Evolutionary conservation across 2,329 filamentous ascomycete genomes (phyloP), one percentile per base, ranked within the genome.

Genomic region (Ophiocordyceps australis): DNA sequence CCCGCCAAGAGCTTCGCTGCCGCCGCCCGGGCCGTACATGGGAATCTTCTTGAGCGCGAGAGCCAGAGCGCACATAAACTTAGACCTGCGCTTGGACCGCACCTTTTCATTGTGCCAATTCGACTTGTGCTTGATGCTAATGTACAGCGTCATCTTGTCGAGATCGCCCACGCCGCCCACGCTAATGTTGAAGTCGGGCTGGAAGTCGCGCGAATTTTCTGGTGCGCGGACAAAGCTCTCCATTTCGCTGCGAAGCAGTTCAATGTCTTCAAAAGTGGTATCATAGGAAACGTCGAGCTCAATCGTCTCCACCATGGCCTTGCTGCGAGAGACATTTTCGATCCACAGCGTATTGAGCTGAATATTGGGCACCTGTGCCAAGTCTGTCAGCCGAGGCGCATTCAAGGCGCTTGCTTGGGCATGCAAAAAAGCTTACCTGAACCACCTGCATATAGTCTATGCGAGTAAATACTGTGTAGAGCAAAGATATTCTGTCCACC

Each of bases 41-140:
- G 85, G 86, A 12, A 98, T 65, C 54, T 76, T 83, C 52, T 82
- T 79, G 30, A 94, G 57, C 4, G 86, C 83, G 7, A 83, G 52
- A 5, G 89, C 74, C 30, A 98, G 59, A 1, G 89, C 89, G 44
- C 85, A 93, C 73, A 95, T 92, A 55, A 98, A 95, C 52, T 93
- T 95, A 47, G 79, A 91, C 32, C 86, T 74, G 27, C 85, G 73
- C 6, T 76, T 66, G 12, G 75, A 74, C 21, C 85, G 77, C 21
- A 94, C 65, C 2, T 68, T 63, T 38, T 93, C 86, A 50, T 94
- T 83, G 38, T 81, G 71, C 79, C 80, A 86, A 54, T 86, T 89
- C 30, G 75, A 81, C 55, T 95, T 95, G 62, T 95, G 83, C 42
- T 77, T 73, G 43, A 94, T 83, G 39, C 79, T 74, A 20, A 94